Percentiles rank a stretch among this genome's conserved stretches.
Evolutionary conservation across 352 stramenopile genomes (phyloP).

Genomic region (Globisporangium splendens): DNA sequence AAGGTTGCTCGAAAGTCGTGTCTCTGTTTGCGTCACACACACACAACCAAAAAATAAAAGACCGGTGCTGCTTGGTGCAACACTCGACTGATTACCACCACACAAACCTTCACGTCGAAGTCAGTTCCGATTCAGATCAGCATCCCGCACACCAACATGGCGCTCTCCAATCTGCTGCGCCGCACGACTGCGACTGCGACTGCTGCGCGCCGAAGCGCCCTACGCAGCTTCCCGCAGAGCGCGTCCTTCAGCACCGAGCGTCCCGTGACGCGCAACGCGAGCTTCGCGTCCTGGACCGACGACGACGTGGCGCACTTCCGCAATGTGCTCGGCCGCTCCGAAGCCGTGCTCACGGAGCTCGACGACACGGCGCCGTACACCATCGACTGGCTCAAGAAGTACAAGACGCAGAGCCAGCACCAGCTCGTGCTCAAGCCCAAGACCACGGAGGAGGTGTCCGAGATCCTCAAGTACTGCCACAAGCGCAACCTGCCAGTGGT

Average conservation of each 20-base stretch:
- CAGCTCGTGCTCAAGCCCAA: slow-evolving; percentile 86
- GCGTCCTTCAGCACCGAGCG: slow-evolving; percentile 18
- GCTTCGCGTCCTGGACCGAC: slow-evolving; percentile 53
- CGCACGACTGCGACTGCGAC: slow-evolving; percentile 1
- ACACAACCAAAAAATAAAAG: not conserved
- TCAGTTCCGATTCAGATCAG: not conserved
- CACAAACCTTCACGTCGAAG: slow-evolving; percentile 7
- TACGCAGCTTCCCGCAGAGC: slow-evolving; percentile 4
- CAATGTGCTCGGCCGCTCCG: slow-evolving; percentile 41
- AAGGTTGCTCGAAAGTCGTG: slow-evolving; percentile 17
- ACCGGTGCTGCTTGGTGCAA: slow-evolving; percentile 10
- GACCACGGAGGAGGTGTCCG: slow-evolving; percentile 84
- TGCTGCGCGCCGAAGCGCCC: slow-evolving; percentile 15
- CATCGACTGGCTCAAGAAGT: slow-evolving; percentile 86
- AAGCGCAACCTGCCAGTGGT: slow-evolving; percentile 87
- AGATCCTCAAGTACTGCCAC: slow-evolving; percentile 93
- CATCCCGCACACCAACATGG: not conserved
- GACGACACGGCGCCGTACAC: slow-evolving; percentile 75
- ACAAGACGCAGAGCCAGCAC: slow-evolving; percentile 50
- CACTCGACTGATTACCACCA: slow-evolving; percentile 3
- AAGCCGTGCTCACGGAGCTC: slow-evolving; percentile 58
- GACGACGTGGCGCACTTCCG: slow-evolving; percentile 67
- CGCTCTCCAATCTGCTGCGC: slow-evolving; percentile 4
- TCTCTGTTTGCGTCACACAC: slow-evolving; percentile 16
- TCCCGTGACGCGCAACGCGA: slow-evolving; percentile 31